Evolutionary conservation across 176 grass and related monocot species (phyloP), one percentile per base, ranked within the genome.

Genomic region (Poa annua): DNA sequence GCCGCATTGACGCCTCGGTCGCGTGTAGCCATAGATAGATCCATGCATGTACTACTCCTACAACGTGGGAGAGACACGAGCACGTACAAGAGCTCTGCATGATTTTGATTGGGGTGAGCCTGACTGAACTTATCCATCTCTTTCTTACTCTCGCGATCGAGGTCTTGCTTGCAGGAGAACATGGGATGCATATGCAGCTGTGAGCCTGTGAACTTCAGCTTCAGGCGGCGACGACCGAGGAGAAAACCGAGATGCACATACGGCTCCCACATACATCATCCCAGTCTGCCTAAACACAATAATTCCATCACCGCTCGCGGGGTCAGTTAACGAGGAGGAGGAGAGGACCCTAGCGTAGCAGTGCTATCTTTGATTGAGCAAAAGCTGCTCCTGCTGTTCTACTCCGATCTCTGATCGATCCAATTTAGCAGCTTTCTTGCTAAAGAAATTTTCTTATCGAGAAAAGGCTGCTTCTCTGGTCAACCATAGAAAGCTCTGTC

Each of bases 381-480:
- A 89, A 85, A 7, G 71, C 83, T 85, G 68, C 39, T 25, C 39
- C 11, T 71, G n/a, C n/a, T 71, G 2, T 71, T 71, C n/a, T 42
- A 71, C 67, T 39, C 8, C 65, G 20, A 38, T 38, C 36, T 67
- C 65, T 39, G 65, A 39, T 11, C 34, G 35, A 69, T 69, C 65
- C 8, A n/a, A 67, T 19, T n/a, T 19, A 21, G 19, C 35, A 69
- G 66, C 35, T 41, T 69, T 42, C 66, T 12, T 2, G 13, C 11
- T 32, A 63, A 29, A 14, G 2, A 15, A 7, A 32, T 2, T 29
- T 22, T 62, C 44, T 45, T 45, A 80, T 57, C 79, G 19, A n/a
- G 1, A 32, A 68, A 85, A 89, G 8, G 61, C 71, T 81, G 83
- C 63, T 81, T 89, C 85, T 39, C 76, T 52, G 82, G 71, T 62